Percentiles rank a stretch among this genome's conserved stretches.
Conservation (phyloP, 805 yeast species). For the Myxozyma neglecta region DNA sequence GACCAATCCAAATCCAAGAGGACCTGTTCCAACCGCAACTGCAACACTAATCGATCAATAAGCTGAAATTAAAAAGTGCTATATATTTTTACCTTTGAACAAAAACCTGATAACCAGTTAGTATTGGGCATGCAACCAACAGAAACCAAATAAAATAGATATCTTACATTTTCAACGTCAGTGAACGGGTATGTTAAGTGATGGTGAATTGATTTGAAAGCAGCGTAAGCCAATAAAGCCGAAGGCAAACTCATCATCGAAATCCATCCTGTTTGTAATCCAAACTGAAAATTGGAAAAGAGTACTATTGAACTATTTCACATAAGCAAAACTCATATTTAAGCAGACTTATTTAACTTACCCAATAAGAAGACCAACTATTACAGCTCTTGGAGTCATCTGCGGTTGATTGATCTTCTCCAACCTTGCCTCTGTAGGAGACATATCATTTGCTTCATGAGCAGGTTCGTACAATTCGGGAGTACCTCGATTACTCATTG, state of each 20-base stretch:
- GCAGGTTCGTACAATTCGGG: constrained; percentile 15
- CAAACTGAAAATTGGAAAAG: constrained; percentile 91
- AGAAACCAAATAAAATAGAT: not conserved
- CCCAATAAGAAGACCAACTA: constrained; percentile 83
- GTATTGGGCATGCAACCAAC: no score
- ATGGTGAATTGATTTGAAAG: constrained; percentile 60
- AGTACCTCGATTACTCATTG: not conserved
- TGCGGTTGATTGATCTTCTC: constrained; percentile 39
- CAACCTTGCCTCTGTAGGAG: constrained; percentile 31
- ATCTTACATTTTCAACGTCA: constrained; percentile 87
- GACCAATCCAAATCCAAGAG: constrained; percentile 89
- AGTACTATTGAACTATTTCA: constrained; percentile 59
- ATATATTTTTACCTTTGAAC: constrained; percentile 30
- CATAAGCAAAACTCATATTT: not conserved
- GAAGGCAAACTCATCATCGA: constrained; percentile 98
- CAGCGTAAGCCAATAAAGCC: constrained; percentile 81
- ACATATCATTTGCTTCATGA: not conserved
- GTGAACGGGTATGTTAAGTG: constrained; percentile 50
- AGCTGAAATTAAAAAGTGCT: not conserved
- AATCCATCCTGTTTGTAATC: constrained; percentile 98
- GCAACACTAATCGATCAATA: constrained; percentile 74
- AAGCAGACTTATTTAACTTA: constrained; percentile 4
- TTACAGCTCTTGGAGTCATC: constrained; percentile 67
- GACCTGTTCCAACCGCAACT: constrained; percentile 97
- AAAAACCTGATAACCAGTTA: constrained; percentile 24